Evolutionary conservation across 768 basidiomycete genomes (phyloP).

Genomic region (Pleurotus sapidus): DNA sequence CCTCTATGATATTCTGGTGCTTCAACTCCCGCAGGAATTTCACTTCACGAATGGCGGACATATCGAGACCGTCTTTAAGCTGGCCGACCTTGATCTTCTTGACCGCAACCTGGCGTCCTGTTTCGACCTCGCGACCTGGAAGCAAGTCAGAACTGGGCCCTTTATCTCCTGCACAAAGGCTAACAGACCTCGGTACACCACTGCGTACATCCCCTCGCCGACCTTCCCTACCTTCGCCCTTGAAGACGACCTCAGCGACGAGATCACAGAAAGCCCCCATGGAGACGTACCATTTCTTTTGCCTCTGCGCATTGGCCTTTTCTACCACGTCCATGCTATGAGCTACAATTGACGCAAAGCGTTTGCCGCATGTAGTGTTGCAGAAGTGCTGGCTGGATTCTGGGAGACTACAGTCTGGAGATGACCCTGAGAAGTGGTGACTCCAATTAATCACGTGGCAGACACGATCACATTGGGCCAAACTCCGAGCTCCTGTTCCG

Average conservation of each 20-base stretch:
- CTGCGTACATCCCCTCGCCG: constrained; percentile 93
- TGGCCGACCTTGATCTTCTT: constrained; percentile 98
- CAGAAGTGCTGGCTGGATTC: too few relatives aligned
- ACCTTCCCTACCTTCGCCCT: constrained; percentile 83
- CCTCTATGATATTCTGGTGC: constrained; percentile 95
- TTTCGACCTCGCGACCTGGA: constrained; percentile 69
- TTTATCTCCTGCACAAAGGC: too few relatives aligned
- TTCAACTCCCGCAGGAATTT: constrained; percentile 93
- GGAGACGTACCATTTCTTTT: constrained; percentile 57
- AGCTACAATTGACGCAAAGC: background rate
- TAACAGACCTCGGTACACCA: constrained; percentile 82
- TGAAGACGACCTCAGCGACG: constrained; percentile 9
- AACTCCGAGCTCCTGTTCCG: background rate
- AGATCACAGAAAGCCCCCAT: background rate
- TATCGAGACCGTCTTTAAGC: constrained; percentile 97
- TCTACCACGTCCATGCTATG: constrained; percentile 79
- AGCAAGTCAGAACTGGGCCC: too few relatives aligned
- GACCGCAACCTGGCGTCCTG: constrained; percentile 87
- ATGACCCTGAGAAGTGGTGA: too few relatives aligned
- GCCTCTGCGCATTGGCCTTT: constrained; percentile 69
- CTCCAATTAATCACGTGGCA: background rate
- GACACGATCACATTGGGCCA: background rate
- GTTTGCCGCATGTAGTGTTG: too few relatives aligned
- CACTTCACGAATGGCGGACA: constrained; percentile 98
- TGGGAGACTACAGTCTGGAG: too few relatives aligned